Percentiles rank a stretch among this genome's conserved stretches.
Evolutionary conservation across 148 eudicot species (phyloP).

Genomic region (Silene latifolia): DNA sequence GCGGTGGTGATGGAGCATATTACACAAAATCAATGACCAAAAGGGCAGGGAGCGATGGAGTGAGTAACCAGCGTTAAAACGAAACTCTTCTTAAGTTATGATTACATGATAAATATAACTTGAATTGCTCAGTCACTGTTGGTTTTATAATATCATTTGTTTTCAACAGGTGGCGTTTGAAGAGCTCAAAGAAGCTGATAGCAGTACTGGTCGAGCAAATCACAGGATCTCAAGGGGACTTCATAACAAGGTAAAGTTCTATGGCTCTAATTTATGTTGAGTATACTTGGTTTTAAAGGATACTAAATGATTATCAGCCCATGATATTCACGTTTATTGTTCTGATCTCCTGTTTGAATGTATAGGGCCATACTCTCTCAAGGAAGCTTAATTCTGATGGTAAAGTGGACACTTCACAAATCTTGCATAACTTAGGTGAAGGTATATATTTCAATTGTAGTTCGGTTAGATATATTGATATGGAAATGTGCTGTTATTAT

Average conservation of each 20-base stretch:
- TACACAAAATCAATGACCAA: conserved; percentile 56
- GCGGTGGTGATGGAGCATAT: conserved; percentile 78
- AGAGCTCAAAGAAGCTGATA: conserved; percentile 89
- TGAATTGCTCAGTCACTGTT: conserved; percentile 9
- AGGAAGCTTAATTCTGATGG: conserved; percentile 90
- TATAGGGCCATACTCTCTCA: conserved; percentile 75
- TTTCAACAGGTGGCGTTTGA: conserved; percentile 59
- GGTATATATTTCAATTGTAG: conserved; percentile 31
- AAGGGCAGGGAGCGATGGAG: conserved; percentile 87
- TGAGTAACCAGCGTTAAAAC: conserved; percentile 30
- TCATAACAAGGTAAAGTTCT: conserved; percentile 57
- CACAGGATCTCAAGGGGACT: conserved; percentile 81
- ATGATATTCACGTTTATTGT: not conserved
- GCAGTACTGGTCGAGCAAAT: conserved; percentile 68
- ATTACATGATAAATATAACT: not conserved
- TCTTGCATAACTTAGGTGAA: conserved; percentile 76
- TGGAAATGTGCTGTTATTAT: not conserved
- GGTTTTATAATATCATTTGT: conserved; percentile 7
- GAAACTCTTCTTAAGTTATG: not conserved
- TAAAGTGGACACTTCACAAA: conserved; percentile 71
- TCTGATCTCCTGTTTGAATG: not conserved
- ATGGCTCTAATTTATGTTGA: not conserved
- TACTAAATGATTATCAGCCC: not conserved
- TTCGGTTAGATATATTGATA: not conserved
- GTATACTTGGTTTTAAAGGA: not conserved